Evolutionary conservation across 2,329 filamentous ascomycete genomes (phyloP).

Genomic region (Microdochium paspali): DNA sequence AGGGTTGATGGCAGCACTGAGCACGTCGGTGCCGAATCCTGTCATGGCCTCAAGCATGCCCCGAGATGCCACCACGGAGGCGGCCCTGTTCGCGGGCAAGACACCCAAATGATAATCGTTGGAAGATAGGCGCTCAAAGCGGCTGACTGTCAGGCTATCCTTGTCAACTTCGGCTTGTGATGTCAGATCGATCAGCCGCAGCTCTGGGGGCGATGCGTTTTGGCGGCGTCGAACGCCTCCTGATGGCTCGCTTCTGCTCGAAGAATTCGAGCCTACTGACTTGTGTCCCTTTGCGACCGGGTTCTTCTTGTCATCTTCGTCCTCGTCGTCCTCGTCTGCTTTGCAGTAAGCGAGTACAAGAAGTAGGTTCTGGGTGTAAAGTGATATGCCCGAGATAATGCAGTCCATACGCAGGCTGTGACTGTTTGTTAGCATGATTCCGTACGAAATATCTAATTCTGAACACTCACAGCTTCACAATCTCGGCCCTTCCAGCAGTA

Average conservation of each 20-base stretch:
- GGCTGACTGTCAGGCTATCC: slow-evolving; percentile 75
- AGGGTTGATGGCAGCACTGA: slow-evolving; percentile 85
- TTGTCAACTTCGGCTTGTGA: slow-evolving; percentile 84
- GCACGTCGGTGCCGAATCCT: slow-evolving; percentile 64
- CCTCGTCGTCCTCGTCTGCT: slow-evolving; percentile 63
- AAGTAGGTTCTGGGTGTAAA: slow-evolving; percentile 88
- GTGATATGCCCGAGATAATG: slow-evolving; percentile 91
- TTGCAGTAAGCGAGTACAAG: slow-evolving; percentile 86
- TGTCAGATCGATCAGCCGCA: slow-evolving; percentile 81
- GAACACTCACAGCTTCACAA: slow-evolving; percentile 77
- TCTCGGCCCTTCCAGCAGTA: slow-evolving; percentile 73
- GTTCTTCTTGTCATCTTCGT: slow-evolving; percentile 28
- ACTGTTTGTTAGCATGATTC: slow-evolving; percentile 15
- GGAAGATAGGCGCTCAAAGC: slow-evolving; percentile 76
- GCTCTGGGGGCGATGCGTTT: slow-evolving; percentile 76
- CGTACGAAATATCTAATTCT: too few species aligned
- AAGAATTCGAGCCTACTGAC: slow-evolving; percentile 32
- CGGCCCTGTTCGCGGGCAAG: slow-evolving; percentile 63
- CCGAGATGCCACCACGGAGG: slow-evolving; percentile 51
- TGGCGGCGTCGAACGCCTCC: slow-evolving; percentile 62
- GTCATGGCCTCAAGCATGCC: slow-evolving; percentile 72
- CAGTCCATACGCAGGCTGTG: slow-evolving; percentile 84
- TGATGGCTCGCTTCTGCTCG: slow-evolving; percentile 46
- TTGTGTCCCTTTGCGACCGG: slow-evolving; percentile 28
- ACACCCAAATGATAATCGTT: slow-evolving; percentile 88